A percentile compares a stretch with the other conserved stretches of the same genome.
Conservation (phyloP, 306 rosid species). For the Erythrophleum fordii region DNA sequence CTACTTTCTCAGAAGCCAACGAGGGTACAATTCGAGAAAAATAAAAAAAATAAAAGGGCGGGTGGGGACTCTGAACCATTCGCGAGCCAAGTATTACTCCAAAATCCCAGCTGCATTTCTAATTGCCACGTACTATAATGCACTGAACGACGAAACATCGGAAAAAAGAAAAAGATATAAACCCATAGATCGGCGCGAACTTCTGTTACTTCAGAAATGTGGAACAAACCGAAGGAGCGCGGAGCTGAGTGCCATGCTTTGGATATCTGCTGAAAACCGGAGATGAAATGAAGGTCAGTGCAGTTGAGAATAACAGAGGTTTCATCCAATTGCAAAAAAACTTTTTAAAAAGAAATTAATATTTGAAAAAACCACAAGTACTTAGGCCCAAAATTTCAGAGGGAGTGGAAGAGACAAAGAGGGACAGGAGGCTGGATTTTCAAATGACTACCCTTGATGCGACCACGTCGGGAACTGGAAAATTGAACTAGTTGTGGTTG, state of each 20-base stretch:
- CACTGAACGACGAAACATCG: background rate
- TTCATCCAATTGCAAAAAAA: background rate
- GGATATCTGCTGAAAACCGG: background rate
- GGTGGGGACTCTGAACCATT: background rate
- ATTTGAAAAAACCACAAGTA: slow-evolving; percentile 1
- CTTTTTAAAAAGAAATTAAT: background rate
- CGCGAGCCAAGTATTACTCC: background rate
- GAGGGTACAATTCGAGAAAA: background rate
- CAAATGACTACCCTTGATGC: slow-evolving; percentile 28
- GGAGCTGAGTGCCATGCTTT: background rate
- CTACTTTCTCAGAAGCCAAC: background rate
- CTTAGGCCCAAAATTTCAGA: slow-evolving; percentile 40
- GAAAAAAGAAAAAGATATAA: background rate
- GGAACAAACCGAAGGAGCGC: slow-evolving; percentile 20
- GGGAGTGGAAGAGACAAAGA: background rate
- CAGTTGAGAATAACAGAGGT: background rate
- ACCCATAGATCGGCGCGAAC: slow-evolving; percentile 43
- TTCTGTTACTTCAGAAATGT: slow-evolving; percentile 33
- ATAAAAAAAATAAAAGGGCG: background rate
- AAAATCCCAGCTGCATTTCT: slow-evolving; percentile 45
- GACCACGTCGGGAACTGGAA: background rate
- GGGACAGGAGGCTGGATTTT: slow-evolving; percentile 14
- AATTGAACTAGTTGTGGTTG: slow-evolving; percentile 21
- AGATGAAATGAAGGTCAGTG: slow-evolving; percentile 12
- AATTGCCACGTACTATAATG: slow-evolving; percentile 18